Evolutionary conservation across 2,329 filamentous ascomycete genomes (phyloP), one percentile per base, ranked within the genome.

Genomic region (Incumbomyces delicatus): DNA sequence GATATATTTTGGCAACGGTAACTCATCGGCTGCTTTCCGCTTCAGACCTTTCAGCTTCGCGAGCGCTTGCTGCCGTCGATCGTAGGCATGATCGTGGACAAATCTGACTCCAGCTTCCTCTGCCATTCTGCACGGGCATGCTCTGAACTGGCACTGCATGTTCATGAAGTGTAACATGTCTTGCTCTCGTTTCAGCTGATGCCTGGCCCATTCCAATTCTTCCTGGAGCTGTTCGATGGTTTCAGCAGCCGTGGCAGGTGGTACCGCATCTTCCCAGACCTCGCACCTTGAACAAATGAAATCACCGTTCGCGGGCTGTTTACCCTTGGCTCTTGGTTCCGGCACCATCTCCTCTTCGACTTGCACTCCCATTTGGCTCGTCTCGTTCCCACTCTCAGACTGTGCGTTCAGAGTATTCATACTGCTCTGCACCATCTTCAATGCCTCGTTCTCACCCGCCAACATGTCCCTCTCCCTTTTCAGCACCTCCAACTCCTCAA

Each of bases 151-250:
- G 46, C 71, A 74, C 52, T 73, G 68, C 57, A 72, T 66, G 38
- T 67, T 68, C 60, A 73, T 55, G 50, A 71, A 72, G 29, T 72
- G 60, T 2, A 80, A 66, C 63, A 78, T 70, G 27, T 78, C 76
- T 52, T 80, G 71, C 46, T 71, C 62, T 37, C 66, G 66, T 53
- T 66, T 69, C 59, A 81, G 77, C n/a, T 45, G 42, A 31, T 17
- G 37, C 31, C 20, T 45, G 17, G 38, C 33, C 27, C 61, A 61
- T 20, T 64, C 58, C 3, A 81, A 65, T 46, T 78, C 70, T 36
- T 74, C 67, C 48, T 71, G 67, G 10, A 72, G 52, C 2, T 63
- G 58, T 2, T 63, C 57, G 17, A 79, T 55, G n/a, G 67, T 60
- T 51, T 70, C 70, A 6, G 66, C 29, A 10, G 29, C 33, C 6